Percentiles rank a stretch among this genome's conserved stretches.
Conservation (phyloP, 257 asterid species). For the Marsdenia floribunda region DNA sequence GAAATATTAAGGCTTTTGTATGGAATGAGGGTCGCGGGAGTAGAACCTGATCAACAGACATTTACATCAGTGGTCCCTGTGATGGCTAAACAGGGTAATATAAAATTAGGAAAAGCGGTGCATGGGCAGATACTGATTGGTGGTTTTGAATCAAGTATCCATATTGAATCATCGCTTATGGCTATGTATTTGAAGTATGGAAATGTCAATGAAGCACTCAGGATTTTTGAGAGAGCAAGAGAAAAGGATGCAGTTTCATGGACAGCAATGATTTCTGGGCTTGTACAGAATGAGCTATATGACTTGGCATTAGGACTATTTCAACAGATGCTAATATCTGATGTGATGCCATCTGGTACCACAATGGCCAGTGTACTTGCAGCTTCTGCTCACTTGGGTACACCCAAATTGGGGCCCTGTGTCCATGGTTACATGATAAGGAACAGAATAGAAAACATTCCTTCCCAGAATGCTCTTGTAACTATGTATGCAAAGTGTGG, state of each 20-base stretch:
- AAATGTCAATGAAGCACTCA: slow-evolving; percentile 43
- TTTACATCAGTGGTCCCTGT: slow-evolving; percentile 55
- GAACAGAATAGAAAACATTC: slow-evolving; percentile 46
- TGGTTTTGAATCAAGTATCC: slow-evolving; percentile 48
- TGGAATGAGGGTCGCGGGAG: slow-evolving; percentile 47
- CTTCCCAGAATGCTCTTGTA: slow-evolving; percentile 62
- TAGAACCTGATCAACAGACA: slow-evolving; percentile 60
- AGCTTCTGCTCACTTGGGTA: slow-evolving; percentile 72
- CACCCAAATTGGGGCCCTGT: slow-evolving; percentile 48
- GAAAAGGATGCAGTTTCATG: slow-evolving; percentile 63
- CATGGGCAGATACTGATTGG: slow-evolving; percentile 51
- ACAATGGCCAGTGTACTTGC: slow-evolving; percentile 73
- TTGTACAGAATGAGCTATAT: slow-evolving; percentile 59
- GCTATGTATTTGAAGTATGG: slow-evolving; percentile 58
- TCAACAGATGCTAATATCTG: slow-evolving; percentile 44
- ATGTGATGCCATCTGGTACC: slow-evolving; percentile 44
- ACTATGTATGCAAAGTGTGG: slow-evolving; percentile 80
- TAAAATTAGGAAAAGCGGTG: slow-evolving; percentile 43
- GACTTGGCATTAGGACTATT: slow-evolving; percentile 54
- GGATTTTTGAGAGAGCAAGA: slow-evolving; percentile 38
- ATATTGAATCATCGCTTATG: slow-evolving; percentile 55
- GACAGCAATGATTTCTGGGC: slow-evolving; percentile 84
- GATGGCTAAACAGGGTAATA: slow-evolving; percentile 42
- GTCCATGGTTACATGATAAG: slow-evolving; percentile 62
- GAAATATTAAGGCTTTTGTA: slow-evolving; percentile 39